These are phyloP conservation scores for Aphanomyces invadans DNA, from an alignment of 352 stramenopile genomes.

Conservation along the genomic window DNA sequence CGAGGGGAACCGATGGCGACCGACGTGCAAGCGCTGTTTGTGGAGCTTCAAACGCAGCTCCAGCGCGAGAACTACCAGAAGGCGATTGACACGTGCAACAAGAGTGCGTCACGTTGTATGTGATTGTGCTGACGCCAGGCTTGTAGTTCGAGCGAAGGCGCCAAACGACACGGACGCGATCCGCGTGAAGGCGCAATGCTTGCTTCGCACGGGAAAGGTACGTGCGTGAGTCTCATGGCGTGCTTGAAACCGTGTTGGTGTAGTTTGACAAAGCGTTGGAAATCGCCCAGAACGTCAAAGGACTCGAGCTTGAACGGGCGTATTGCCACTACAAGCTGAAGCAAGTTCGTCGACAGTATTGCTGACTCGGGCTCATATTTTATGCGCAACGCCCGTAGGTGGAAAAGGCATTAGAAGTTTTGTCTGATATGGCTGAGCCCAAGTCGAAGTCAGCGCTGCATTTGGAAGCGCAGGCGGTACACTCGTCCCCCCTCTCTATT, in stretches of 20 bases:
- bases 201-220: slow-evolving; percentile 71
- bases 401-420: slow-evolving; percentile 45
- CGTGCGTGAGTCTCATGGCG: neutral
- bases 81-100: slow-evolving; percentile 80
- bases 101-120: slow-evolving; percentile 40
- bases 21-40: slow-evolving; percentile 38
- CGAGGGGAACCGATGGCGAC: neutral
- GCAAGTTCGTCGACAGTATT: slow-evolving; percentile 25
- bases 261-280: slow-evolving; percentile 83
- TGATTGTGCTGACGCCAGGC: neutral
- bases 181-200: slow-evolving; percentile 78
- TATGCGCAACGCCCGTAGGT: slow-evolving; percentile 29
- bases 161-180: slow-evolving; percentile 54
- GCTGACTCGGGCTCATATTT: neutral
- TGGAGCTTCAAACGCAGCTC: slow-evolving; percentile 67
- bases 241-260: neutral
- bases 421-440: slow-evolving; percentile 30
- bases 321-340: slow-evolving; percentile 82
- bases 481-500: neutral
- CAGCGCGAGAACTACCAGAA: slow-evolving; percentile 72
- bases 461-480: slow-evolving; percentile 58
- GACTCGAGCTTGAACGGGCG: slow-evolving; percentile 50
- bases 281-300: slow-evolving; percentile 59
- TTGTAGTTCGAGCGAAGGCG: slow-evolving; percentile 56
- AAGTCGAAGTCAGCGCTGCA: slow-evolving; percentile 47